A percentile compares a stretch with the other conserved stretches of the same genome.
Evolutionary conservation across 2,329 filamentous ascomycete species (phyloP).

Genomic region (Zasmidium cellare): DNA sequence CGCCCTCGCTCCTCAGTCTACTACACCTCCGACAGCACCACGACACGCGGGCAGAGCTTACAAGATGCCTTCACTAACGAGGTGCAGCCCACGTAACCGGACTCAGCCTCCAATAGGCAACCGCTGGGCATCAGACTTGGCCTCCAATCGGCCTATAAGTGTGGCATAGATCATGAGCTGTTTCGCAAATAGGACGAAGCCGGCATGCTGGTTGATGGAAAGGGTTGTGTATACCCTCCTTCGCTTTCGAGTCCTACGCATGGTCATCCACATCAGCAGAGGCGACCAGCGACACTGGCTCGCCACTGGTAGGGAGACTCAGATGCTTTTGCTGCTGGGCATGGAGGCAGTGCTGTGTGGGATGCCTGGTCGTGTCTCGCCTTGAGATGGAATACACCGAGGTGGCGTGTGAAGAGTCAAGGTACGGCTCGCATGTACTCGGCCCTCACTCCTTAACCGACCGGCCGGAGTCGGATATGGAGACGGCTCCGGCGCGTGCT

Average conservation of each 20-base stretch:
- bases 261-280: background rate
- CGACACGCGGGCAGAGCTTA: background rate
- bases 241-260: background rate
- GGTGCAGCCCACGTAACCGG: background rate
- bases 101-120: conserved; percentile 11
- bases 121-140: conserved; percentile 3
- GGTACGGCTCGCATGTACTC: background rate
- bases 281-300: background rate
- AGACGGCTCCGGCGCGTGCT: background rate
- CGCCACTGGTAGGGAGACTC: background rate
- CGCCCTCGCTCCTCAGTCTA: background rate
- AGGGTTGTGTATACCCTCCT: background rate
- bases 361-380: background rate
- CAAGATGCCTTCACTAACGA: conserved; percentile 7
- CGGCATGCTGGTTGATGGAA: background rate
- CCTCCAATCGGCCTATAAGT: conserved; percentile 20
- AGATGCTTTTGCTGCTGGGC: background rate
- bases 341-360: background rate
- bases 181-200: background rate
- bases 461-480: background rate
- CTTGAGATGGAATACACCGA: background rate
- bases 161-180: conserved; percentile 5
- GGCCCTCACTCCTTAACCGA: background rate
- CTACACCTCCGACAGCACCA: background rate
- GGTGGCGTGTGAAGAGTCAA: background rate